Evolutionary conservation across 1,284 basidiomycete genomes (phyloP).

Genomic region (Heterobasidion irregulare): DNA sequence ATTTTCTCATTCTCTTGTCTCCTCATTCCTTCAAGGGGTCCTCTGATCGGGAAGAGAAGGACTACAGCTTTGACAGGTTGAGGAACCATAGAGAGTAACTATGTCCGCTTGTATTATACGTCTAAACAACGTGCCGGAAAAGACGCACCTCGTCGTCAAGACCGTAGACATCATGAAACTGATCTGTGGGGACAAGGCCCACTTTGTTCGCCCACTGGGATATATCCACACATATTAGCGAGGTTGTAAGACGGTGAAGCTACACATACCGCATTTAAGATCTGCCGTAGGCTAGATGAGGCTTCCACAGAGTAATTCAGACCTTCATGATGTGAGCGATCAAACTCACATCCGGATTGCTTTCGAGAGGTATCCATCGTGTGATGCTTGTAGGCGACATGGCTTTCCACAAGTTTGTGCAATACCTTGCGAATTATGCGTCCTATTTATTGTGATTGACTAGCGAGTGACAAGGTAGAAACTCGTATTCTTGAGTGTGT

Average conservation of each 20-base stretch:
- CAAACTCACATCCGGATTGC: constrained; percentile 58
- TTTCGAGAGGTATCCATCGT: constrained; percentile 70
- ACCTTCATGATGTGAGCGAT: background rate
- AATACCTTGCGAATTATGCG: no score
- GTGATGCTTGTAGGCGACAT: background rate
- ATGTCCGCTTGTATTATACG: background rate
- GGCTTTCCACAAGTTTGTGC: no score
- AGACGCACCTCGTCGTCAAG: constrained; percentile 60
- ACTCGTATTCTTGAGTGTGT: no score
- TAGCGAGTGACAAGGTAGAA: no score
- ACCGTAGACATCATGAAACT: constrained; percentile 79
- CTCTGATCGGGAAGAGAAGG: constrained; percentile 71
- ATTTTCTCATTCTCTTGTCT: constrained; percentile 51
- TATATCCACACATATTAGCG: background rate
- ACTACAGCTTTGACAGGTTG: constrained; percentile 74
- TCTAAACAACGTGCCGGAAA: background rate
- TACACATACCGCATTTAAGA: constrained; percentile 13
- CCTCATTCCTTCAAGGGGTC: constrained; percentile 39
- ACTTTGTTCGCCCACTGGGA: constrained; percentile 70
- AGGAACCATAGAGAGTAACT: constrained; percentile 66
- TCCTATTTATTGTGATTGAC: no score
- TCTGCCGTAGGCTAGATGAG: constrained; percentile 8
- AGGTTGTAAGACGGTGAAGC: background rate
- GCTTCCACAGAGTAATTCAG: constrained; percentile 1
- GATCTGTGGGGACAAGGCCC: constrained; percentile 51